These are phyloP conservation scores for Comarum palustre DNA, from an alignment of 306 rosid species.

Conservation along the genomic window DNA sequence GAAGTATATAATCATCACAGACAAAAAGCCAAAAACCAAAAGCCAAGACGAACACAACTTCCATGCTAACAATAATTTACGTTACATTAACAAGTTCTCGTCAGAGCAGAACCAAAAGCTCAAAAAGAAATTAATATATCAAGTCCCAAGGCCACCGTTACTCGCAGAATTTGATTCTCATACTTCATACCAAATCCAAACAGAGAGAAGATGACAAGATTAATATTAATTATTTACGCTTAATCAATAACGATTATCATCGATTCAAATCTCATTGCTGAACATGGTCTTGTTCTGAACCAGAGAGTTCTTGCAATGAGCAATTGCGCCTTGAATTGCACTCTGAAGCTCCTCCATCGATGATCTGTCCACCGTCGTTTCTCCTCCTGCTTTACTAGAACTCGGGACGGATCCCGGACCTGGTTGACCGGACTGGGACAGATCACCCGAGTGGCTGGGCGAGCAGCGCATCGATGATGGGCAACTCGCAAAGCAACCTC, in stretches of 20 bases:
- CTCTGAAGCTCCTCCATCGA: conserved; percentile 93
- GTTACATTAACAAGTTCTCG: conserved; percentile 22
- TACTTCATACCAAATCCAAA: conserved; percentile 28
- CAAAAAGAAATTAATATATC: conserved; percentile 21
- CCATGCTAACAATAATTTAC: conserved; percentile 31
- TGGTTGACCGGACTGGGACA: conserved; percentile 30
- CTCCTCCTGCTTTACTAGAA: conserved; percentile 9
- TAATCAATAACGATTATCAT: background rate
- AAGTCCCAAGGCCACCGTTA: conserved; percentile 26
- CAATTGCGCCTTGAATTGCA: conserved; percentile 95
- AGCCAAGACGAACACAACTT: conserved; percentile 30
- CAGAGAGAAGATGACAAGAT: conserved; percentile 8
- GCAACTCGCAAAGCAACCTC: conserved; percentile 66
- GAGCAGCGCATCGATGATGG: conserved; percentile 90
- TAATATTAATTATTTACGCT: conserved; percentile 2
- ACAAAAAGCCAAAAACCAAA: background rate
- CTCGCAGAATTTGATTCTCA: conserved; percentile 34
- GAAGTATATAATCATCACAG: background rate
- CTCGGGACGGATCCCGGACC: conserved; percentile 20
- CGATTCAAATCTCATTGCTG: conserved; percentile 42
- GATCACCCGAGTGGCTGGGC: conserved; percentile 78
- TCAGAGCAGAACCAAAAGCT: conserved; percentile 18
- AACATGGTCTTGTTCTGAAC: conserved; percentile 43
- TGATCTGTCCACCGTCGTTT: conserved; percentile 34
- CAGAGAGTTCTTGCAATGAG: conserved; percentile 90